Evolutionary conservation across 352 stramenopile species (phyloP).

Genomic region (Pythium sp.): DNA sequence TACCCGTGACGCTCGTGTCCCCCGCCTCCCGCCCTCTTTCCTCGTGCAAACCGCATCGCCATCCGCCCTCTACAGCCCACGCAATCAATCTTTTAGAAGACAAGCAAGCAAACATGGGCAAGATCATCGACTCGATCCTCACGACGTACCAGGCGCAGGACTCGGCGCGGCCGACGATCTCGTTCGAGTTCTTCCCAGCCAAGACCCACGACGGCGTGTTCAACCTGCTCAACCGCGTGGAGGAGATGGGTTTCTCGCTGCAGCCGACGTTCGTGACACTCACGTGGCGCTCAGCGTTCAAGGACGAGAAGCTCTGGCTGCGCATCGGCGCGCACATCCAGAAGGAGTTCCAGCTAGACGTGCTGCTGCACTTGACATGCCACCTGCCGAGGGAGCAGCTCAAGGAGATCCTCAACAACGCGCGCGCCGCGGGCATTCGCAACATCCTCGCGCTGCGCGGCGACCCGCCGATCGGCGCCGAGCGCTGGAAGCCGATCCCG

Average conservation of each 20-base stretch:
- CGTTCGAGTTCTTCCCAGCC: conserved; percentile 87
- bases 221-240: conserved; percentile 80
- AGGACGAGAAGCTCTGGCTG: conserved; percentile 88
- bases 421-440: conserved; percentile 86
- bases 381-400: conserved; percentile 68
- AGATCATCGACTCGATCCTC: conserved; percentile 79
- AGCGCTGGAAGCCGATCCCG: conserved; percentile 79
- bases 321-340: conserved; percentile 87
- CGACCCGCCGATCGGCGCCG: conserved; percentile 93
- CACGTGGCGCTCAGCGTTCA: conserved; percentile 89
- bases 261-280: conserved; percentile 87
- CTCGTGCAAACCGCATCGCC: not conserved
- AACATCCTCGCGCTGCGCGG: conserved; percentile 99
- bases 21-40: not conserved
- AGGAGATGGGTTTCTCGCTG: conserved; percentile 84
- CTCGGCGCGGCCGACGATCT: conserved; percentile 55
- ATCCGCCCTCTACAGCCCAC: not conserved
- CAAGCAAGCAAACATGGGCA: conserved; percentile 43
- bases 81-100: not conserved
- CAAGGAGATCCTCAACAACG: conserved; percentile 62
- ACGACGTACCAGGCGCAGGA: conserved; percentile 45
- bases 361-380: conserved; percentile 80
- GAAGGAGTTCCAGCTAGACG: conserved; percentile 82
- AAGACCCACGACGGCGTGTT: conserved; percentile 86
- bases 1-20: not conserved